These are phyloP conservation scores for Penicillium sp. DNA, from an alignment of 2,329 filamentous ascomycete genomes.

Conservation along the genomic window DNA sequence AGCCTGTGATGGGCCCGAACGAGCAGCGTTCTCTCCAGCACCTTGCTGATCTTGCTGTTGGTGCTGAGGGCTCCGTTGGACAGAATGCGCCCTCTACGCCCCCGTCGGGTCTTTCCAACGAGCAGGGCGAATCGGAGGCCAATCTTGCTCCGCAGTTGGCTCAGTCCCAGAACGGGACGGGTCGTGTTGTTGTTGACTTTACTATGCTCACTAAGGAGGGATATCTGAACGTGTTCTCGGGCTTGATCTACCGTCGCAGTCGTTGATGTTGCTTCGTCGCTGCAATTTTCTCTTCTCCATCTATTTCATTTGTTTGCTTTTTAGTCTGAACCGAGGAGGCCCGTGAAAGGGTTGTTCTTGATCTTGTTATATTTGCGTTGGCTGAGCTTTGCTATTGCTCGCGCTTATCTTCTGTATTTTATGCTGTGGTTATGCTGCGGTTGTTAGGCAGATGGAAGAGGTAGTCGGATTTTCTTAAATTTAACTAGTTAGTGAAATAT, in stretches of 20 bases:
- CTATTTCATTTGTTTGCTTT: not conserved
- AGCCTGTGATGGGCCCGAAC: slow-evolving; percentile 41
- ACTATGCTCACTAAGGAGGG: slow-evolving; percentile 43
- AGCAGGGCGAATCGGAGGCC: slow-evolving; percentile 28
- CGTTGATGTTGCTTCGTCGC: slow-evolving; percentile 15
- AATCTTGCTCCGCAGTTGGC: slow-evolving; percentile 27
- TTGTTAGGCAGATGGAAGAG: too few species aligned
- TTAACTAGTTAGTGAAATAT: not conserved
- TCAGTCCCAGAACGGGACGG: slow-evolving; percentile 23
- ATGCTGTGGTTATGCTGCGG: not conserved
- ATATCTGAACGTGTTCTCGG: slow-evolving; percentile 44
- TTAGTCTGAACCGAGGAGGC: not conserved
- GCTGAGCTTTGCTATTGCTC: not conserved
- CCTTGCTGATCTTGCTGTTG: slow-evolving; percentile 45
- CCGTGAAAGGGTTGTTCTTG: not conserved
- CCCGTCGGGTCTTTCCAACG: slow-evolving; percentile 26
- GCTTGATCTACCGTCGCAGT: slow-evolving; percentile 34
- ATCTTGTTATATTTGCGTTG: not conserved
- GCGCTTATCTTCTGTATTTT: not conserved
- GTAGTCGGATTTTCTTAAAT: not conserved
- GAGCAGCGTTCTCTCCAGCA: slow-evolving; percentile 47
- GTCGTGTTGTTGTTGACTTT: slow-evolving; percentile 41
- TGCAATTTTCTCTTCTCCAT: slow-evolving; percentile 1
- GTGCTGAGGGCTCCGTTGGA: slow-evolving; percentile 40
- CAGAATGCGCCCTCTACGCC: slow-evolving; percentile 32